Evolutionary conservation across 768 basidiomycete genomes (phyloP), one percentile per base, ranked within the genome.

Genomic region (Suillus occidentalis): DNA sequence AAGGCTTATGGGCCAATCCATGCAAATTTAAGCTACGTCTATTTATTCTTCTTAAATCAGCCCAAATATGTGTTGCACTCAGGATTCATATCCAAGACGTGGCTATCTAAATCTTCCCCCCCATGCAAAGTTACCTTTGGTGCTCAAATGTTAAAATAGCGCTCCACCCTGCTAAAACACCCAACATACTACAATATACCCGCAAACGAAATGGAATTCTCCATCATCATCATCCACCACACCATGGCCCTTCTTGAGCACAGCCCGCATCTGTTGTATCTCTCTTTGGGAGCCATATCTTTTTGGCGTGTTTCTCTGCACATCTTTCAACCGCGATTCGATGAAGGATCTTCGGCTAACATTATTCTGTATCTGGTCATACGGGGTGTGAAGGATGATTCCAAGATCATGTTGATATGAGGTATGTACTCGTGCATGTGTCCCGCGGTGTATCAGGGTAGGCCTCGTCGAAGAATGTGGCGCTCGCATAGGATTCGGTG

Each of bases 401-500:
- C 10, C 18, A 60, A 16, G 28, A 55, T 14, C 28, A 3, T n/a
- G 25, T 3, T 16, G 18, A 34, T 20, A 18, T 16, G 20, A 63
- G 14, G 42, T 36, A 2, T 60, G 37, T 14, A 40, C 2, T 7
- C 31, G 16, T 16, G 43, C 39, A 25, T 14, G 31, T n/a, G 50
- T 56, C 10, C 40, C 56, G 6, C 39, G 39, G 36, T 37, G 55
- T 40, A 42, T 75, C 71, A 63, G 50, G 10, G 45, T n/a, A 47
- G 45, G 45, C 73, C 20, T 73, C 71, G 62, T 85, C 83, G 61
- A 85, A 78, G 67, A 85, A 84, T 50, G 75, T 67, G 1, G 80
- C 82, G 64, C 85, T 85, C n/a, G 63, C 63, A 49, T 69, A 67
- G 0, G 83, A 84, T 52, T 84, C 80, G 9, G 80, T 70, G 47